These are phyloP conservation scores for Cyathus striatus DNA, from an alignment of 768 basidiomycete species.

Conservation along the genomic window DNA sequence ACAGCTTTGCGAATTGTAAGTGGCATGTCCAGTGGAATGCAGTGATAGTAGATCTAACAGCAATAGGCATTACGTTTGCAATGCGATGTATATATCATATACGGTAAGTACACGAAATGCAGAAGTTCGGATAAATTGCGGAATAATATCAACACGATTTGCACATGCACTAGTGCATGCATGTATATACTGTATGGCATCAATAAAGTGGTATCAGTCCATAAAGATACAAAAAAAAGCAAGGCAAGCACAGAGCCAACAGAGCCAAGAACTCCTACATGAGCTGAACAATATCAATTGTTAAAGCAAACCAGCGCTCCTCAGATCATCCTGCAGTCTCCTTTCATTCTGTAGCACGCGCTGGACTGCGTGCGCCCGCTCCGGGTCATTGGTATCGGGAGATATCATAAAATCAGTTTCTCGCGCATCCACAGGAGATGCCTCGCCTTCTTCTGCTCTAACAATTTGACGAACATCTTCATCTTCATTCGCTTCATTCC, in stretches of 20 bases:
- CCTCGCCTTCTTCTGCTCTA: conserved; percentile 24
- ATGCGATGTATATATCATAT: no score
- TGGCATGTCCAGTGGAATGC: conserved; percentile 29
- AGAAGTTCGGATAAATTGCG: no score
- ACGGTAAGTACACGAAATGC: no score
- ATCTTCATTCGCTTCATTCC: conserved; percentile 17
- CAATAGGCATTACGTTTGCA: no score
- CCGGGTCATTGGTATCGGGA: conserved; percentile 32
- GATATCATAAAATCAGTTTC: conserved; percentile 36
- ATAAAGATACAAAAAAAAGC: no score
- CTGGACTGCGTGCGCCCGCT: conserved; percentile 35
- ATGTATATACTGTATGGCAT: no score
- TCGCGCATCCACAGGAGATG: conserved; percentile 14
- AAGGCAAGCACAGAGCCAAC: no score
- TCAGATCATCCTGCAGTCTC: conserved; percentile 52
- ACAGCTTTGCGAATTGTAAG: conserved; percentile 52
- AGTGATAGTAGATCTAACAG: no score
- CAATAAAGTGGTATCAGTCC: no score
- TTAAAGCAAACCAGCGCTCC: conserved; percentile 62
- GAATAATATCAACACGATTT: no score
- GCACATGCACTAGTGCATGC: no score
- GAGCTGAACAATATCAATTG: not conserved
- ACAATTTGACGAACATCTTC: conserved; percentile 16
- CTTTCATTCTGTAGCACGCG: conserved; percentile 50
- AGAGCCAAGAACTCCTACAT: no score